These are phyloP conservation scores for Capsella bursapastoris DNA, from an alignment of 345 rosid genomes.

Conservation along the genomic window DNA sequence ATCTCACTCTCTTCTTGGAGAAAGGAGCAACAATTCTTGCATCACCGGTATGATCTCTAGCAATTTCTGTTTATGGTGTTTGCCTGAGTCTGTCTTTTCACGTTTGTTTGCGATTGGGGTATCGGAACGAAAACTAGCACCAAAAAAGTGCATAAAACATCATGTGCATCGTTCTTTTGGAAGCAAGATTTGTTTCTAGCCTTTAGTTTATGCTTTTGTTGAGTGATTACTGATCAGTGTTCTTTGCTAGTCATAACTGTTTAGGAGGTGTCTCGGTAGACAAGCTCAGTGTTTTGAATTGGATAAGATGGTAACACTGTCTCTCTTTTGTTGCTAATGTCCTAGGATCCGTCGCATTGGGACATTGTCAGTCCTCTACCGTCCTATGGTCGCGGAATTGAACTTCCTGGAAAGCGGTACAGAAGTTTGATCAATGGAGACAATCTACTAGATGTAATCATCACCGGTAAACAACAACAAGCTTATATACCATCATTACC, in stretches of 20 bases:
- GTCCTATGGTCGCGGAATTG: conserved; percentile 86
- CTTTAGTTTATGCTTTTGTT: background rate
- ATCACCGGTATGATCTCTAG: conserved; percentile 65
- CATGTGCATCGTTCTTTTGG: background rate
- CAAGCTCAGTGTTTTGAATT: background rate
- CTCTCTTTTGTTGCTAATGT: conserved; percentile 23
- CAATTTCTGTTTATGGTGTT: background rate
- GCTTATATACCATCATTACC: background rate
- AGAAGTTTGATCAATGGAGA: conserved; percentile 85
- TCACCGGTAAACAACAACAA: conserved; percentile 60
- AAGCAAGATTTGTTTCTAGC: background rate
- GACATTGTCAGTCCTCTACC: conserved; percentile 80
- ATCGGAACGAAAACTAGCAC: background rate
- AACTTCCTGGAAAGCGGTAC: conserved; percentile 78
- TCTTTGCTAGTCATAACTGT: background rate
- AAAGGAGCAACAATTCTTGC: conserved; percentile 91
- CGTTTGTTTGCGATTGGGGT: background rate
- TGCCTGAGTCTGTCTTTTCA: background rate
- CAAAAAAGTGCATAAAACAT: background rate
- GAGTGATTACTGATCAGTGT: background rate
- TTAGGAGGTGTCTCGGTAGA: background rate
- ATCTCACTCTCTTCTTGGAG: conserved; percentile 90
- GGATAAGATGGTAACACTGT: conserved; percentile 11
- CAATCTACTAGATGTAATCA: conserved; percentile 70
- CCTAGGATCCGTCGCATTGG: conserved; percentile 83